Base-by-base conservation (phyloP, 768 basidiomycete genomes). In the Cantharellus cinnabarinus region DNA sequence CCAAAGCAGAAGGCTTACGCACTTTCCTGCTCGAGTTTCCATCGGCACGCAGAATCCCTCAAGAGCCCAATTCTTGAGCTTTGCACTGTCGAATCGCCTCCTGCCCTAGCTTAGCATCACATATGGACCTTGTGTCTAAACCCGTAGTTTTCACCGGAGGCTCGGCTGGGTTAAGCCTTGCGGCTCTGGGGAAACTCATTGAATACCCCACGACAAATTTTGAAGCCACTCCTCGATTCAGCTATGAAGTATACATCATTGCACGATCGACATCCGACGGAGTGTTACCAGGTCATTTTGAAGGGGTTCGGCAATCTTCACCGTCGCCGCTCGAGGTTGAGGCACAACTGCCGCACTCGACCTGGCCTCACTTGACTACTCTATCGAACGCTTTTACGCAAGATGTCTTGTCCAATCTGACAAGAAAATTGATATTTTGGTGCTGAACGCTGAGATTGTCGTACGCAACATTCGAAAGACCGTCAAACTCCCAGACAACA, bases 381-480 rank as follows among this genome's bases (percentile, higher is more conserved):
- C 62, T 20, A 60, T 63, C 37, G 41, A 48, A 4, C 35, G 10
- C 5, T 29, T 63, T 63, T 50, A 57, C 57, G 7, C n/a, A n/a
- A 4, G 3, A 56, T 35, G 14, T 63, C 14, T 44, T 56, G 7
- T 52, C 50, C 15, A 42, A 63, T 34, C 61, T 29, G 20, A 29
- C 20, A 29, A 29, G 20, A 29, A 29, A 29, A 61, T 63, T 40
- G 61, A 62, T 59, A 41, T 15, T 10, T 38, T 62, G 4, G 62
- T 63, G 3, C 55, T 63, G 3, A 61, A 61, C 50, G 61, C 62
- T 7, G 62, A 61, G 14, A 29, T 29, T 10, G 59, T 62, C 39
- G 52, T 63, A 34, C 50, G 42, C 38, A 50, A 37, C 3, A 38
- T 37, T 20, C 42, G 40, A 3, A 34, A 54, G 20, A 55, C 37